Evolutionary conservation across 108 stramenopile species (phyloP).

Genomic region (Aurantiochytrium sp.): DNA sequence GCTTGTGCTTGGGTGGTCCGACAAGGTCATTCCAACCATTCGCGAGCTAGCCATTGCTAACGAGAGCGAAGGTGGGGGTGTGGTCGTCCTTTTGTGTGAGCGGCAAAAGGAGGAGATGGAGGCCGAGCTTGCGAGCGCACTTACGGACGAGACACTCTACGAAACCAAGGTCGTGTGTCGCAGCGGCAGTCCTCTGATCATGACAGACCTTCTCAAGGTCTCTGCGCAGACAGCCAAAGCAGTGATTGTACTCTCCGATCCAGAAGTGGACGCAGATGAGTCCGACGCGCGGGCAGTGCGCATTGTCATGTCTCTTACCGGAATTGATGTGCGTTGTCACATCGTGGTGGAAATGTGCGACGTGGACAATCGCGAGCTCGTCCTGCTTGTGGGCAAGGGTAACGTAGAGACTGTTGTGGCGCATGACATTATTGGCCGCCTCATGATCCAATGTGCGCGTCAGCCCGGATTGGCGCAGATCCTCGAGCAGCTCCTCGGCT

Average conservation of each 20-base stretch:
- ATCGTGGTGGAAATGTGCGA: slow-evolving; percentile 48
- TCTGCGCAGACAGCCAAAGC: slow-evolving; percentile 29
- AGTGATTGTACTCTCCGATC: slow-evolving; percentile 33
- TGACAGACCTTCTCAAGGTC: slow-evolving; percentile 37
- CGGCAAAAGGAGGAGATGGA: slow-evolving; percentile 33
- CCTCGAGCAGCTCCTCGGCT: slow-evolving; percentile 42
- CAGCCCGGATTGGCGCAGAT: slow-evolving; percentile 44
- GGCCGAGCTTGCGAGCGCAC: slow-evolving; percentile 2
- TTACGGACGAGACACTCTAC: neutral
- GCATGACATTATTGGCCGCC: slow-evolving; percentile 49
- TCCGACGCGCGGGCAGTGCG: slow-evolving; percentile 42
- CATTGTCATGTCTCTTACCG: slow-evolving; percentile 42
- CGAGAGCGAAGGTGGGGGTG: slow-evolving; percentile 47
- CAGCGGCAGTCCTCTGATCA: slow-evolving; percentile 39
- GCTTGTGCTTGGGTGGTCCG: slow-evolving; percentile 42
- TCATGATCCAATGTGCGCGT: slow-evolving; percentile 51
- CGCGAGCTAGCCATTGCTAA: slow-evolving; percentile 43
- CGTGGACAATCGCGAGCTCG: slow-evolving; percentile 40
- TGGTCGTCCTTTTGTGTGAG: slow-evolving; percentile 39
- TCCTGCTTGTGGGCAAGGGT: slow-evolving; percentile 36
- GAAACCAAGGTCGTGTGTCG: slow-evolving; percentile 43
- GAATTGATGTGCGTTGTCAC: slow-evolving; percentile 28
- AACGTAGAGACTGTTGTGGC: slow-evolving; percentile 46
- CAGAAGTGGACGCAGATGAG: slow-evolving; percentile 37
- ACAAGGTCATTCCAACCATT: slow-evolving; percentile 42